phyloP scores from a whole-genome alignment of 768 basidiomycete species.

The Boletus subcaerulescens region DNA sequence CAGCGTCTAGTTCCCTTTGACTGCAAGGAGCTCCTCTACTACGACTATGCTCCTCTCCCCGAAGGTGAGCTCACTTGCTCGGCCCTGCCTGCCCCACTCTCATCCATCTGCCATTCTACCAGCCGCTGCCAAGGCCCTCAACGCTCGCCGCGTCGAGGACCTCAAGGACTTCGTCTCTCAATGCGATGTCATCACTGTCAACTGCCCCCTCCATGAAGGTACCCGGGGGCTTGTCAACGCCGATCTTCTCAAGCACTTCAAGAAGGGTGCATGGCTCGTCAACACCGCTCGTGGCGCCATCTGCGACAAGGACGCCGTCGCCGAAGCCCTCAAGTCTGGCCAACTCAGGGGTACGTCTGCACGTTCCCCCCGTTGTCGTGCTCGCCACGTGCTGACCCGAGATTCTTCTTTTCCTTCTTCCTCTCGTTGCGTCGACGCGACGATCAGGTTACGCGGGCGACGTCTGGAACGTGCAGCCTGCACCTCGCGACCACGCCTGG shows the following conservation, averaged over 20 bases:
- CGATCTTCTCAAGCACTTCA: conserved; percentile 83
- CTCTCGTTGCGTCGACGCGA: background rate
- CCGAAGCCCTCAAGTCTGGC: conserved; percentile 70
- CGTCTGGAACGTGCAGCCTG: conserved; percentile 87
- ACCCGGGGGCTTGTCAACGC: conserved; percentile 78
- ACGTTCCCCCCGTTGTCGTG: background rate
- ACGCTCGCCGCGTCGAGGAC: conserved; percentile 72
- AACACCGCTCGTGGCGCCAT: conserved; percentile 94
- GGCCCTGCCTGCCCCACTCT: background rate
- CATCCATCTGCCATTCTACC: background rate
- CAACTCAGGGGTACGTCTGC: conserved; percentile 54
- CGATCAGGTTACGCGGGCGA: conserved; percentile 43
- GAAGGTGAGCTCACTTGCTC: conserved; percentile 37
- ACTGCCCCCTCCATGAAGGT: conserved; percentile 84
- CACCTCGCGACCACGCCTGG: conserved; percentile 85
- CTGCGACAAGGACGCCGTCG: conserved; percentile 79
- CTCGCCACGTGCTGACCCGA: background rate
- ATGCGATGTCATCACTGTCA: conserved; percentile 84
- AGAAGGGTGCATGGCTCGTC: conserved; percentile 89
- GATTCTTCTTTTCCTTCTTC: background rate
- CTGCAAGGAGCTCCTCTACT: conserved; percentile 89
- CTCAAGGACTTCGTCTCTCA: conserved; percentile 59
- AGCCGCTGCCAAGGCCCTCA: conserved; percentile 65
- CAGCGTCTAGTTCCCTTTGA: conserved; percentile 80
- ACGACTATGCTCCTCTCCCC: conserved; percentile 76